These are phyloP conservation scores for Megacollybia platyphylla DNA, from an alignment of 1,284 basidiomycete genomes.

Conservation along the genomic window DNA sequence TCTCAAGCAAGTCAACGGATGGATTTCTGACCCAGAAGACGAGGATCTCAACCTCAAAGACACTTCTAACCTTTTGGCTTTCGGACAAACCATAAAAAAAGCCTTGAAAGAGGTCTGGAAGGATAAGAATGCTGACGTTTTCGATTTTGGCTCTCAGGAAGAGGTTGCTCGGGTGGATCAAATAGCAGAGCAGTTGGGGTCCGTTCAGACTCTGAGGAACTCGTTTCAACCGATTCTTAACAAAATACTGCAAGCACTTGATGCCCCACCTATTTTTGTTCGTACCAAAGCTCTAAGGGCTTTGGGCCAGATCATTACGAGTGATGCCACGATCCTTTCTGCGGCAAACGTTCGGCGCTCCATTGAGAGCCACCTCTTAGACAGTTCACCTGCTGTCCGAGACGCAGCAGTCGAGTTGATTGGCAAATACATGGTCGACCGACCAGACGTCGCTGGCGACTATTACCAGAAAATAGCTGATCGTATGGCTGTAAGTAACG, in stretches of 20 bases:
- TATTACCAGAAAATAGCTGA: slow-evolving; percentile 82
- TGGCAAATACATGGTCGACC: slow-evolving; percentile 87
- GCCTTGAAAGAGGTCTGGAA: slow-evolving; percentile 60
- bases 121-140: slow-evolving; percentile 52
- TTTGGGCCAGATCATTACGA: slow-evolving; percentile 74
- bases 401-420: slow-evolving; percentile 94
- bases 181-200: slow-evolving; percentile 65
- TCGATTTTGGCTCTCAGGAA: slow-evolving; percentile 69
- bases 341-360: slow-evolving; percentile 69
- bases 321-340: slow-evolving; percentile 74
- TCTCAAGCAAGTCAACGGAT: slow-evolving; percentile 38
- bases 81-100: slow-evolving; percentile 43
- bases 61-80: slow-evolving; percentile 22
- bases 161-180: slow-evolving; percentile 53
- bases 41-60: slow-evolving; percentile 15
- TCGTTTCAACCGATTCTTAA: slow-evolving; percentile 75
- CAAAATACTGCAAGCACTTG: slow-evolving; percentile 64
- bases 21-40: slow-evolving; percentile 25
- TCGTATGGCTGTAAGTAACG: slow-evolving; percentile 64
- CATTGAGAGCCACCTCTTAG: slow-evolving; percentile 82
- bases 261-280: slow-evolving; percentile 75
- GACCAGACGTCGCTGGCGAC: slow-evolving; percentile 70
- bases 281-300: slow-evolving; percentile 85
- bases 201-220: slow-evolving; percentile 57
- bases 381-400: slow-evolving; percentile 86